phyloP scores from a whole-genome alignment of 495 filamentous ascomycete species.

The Extremus antarcticus region DNA sequence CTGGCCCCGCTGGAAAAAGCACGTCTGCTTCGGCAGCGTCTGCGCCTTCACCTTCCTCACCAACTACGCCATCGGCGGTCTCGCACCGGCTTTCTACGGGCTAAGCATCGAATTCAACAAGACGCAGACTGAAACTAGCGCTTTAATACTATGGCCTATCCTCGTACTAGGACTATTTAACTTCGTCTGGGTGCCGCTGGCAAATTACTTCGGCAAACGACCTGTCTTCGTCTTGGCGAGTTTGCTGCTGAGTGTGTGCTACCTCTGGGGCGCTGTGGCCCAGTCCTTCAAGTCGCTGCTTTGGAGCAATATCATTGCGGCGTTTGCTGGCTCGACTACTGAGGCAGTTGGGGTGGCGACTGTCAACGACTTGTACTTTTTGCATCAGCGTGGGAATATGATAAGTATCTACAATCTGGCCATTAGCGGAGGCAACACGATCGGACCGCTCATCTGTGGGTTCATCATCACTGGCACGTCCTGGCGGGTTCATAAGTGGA shows the following conservation, averaged over 20 bases:
- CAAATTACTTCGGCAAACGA: conserved; percentile 30
- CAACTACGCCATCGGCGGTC: conserved; percentile 29
- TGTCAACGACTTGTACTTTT: conserved; percentile 26
- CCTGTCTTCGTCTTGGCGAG: conserved; percentile 27
- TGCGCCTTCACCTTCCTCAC: conserved; percentile 29
- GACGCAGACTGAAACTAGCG: conserved; percentile 21
- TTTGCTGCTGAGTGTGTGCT: conserved; percentile 22
- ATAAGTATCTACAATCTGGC: conserved; percentile 28
- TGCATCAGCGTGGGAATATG: conserved; percentile 24
- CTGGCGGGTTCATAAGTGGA: conserved; percentile 30
- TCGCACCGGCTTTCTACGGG: conserved; percentile 27
- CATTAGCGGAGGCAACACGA: conserved; percentile 26
- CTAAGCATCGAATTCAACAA: conserved; percentile 25
- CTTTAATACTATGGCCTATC: conserved; percentile 27
- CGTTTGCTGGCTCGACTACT: conserved; percentile 25
- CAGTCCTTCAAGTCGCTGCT: conserved; percentile 22
- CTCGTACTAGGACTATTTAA: conserved; percentile 28
- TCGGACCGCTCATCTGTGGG: conserved; percentile 28
- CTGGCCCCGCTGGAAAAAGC: conserved; percentile 30
- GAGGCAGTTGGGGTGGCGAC: conserved; percentile 28
- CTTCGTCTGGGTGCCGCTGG: conserved; percentile 31
- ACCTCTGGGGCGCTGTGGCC: conserved; percentile 27
- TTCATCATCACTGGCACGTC: conserved; percentile 20
- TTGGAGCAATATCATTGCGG: conserved; percentile 28
- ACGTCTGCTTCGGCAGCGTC: conserved; percentile 23